Conservation (phyloP, 2,329 filamentous ascomycete genomes). For the Cladobotryum protrusum region DNA sequence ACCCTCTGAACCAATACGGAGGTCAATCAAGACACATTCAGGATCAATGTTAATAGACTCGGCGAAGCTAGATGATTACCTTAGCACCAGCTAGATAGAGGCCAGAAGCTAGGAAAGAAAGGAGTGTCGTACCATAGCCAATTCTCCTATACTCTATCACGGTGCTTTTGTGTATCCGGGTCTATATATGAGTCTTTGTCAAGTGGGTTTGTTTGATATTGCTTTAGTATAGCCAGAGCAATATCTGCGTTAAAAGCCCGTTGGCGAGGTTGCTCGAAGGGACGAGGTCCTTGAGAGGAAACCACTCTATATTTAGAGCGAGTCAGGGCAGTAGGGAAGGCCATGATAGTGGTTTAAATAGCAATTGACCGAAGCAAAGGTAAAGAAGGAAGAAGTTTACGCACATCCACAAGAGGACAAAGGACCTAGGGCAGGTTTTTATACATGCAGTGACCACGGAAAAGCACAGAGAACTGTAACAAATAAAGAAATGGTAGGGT, state of each 20-base stretch:
- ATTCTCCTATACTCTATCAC: conserved; percentile 4
- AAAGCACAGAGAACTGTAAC: neutral
- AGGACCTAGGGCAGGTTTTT: neutral
- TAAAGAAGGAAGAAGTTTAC: conserved; percentile 1
- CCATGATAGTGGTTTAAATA: conserved; percentile 1
- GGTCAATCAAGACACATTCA: too few species aligned
- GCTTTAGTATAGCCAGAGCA: conserved; percentile 1
- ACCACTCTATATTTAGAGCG: neutral
- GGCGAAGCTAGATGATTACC: too few species aligned
- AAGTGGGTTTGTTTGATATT: conserved; percentile 3
- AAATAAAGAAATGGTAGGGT: neutral
- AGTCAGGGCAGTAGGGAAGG: neutral
- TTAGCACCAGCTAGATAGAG: neutral
- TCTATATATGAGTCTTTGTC: conserved; percentile 2
- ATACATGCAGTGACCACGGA: neutral
- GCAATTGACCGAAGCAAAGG: neutral
- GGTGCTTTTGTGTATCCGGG: conserved; percentile 4
- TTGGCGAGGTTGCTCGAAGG: conserved; percentile 2
- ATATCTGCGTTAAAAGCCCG: conserved; percentile 2
- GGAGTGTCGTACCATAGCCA: conserved; percentile 3
- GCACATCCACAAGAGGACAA: neutral
- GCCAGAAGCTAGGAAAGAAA: neutral
- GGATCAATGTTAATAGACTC: too few species aligned
- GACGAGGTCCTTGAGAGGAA: neutral
- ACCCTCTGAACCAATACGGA: too few species aligned